phyloP scores from a whole-genome alignment of 1,284 basidiomycete species.

The Melampsora americana region DNA sequence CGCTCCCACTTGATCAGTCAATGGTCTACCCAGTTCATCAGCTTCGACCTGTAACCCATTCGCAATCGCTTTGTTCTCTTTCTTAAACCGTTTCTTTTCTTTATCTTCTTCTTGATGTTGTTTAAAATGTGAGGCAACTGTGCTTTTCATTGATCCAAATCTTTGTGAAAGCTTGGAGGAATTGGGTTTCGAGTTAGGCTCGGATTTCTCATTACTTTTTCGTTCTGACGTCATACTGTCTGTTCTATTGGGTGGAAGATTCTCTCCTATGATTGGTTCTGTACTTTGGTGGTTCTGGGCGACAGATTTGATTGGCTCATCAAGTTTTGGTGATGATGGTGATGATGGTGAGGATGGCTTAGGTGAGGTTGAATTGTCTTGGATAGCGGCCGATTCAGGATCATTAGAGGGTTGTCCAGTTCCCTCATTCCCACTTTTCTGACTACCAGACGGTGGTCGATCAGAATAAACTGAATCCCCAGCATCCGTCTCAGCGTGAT shows the following conservation, averaged over 20 bases:
- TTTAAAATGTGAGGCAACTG: neutral
- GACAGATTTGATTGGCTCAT: no score
- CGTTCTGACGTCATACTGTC: neutral
- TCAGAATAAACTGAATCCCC: neutral
- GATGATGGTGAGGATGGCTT: no score
- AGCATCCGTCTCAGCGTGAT: neutral
- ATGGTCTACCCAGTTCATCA: conserved; percentile 15
- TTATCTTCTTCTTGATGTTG: neutral
- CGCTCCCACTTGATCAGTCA: conserved; percentile 23
- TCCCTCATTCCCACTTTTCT: no score
- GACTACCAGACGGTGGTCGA: neutral
- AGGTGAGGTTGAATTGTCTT: no score
- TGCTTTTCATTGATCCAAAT: neutral
- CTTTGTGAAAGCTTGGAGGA: neutral
- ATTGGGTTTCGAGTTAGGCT: neutral
- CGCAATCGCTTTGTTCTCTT: neutral
- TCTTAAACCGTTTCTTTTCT: neutral
- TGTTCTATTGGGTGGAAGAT: no score
- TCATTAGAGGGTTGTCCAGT: no score
- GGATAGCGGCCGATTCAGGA: no score
- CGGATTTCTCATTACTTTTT: neutral
- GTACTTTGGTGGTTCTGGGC: no score
- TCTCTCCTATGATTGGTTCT: no score
- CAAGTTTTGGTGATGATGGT: no score
- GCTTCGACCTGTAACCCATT: neutral